Conservation (phyloP, 345 rosid genomes). For the Cochlearia excelsa region DNA sequence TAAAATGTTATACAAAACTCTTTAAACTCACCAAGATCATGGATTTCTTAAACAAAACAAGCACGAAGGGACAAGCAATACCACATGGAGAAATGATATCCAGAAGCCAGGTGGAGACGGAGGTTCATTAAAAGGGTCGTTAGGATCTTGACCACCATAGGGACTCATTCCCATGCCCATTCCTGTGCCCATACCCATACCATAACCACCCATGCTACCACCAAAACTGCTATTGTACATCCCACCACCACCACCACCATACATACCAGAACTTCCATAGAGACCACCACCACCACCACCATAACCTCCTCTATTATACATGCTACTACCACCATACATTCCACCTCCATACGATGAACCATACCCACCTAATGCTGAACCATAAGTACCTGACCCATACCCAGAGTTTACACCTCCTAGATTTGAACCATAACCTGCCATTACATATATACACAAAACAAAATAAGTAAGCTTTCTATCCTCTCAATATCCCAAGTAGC, state of each 20-base stretch:
- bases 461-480: slow-evolving; percentile 19
- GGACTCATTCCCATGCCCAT: not conserved
- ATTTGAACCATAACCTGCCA: slow-evolving; percentile 69
- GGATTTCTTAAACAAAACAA: not conserved
- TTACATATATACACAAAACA: not conserved
- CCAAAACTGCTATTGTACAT: not conserved
- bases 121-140: not conserved
- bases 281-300: not conserved
- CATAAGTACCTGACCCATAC: slow-evolving; percentile 38
- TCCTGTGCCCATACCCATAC: not conserved
- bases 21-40: not conserved
- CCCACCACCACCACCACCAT: slow-evolving; percentile 1
- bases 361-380: slow-evolving; percentile 75
- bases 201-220: not conserved
- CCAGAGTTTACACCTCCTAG: slow-evolving; percentile 63
- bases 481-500: not conserved
- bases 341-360: slow-evolving; percentile 50
- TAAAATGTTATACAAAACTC: not conserved
- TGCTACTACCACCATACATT: slow-evolving; percentile 49
- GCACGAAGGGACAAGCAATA: not conserved
- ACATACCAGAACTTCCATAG: not conserved
- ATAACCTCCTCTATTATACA: not conserved
- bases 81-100: not conserved
- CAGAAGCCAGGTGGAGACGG: not conserved
- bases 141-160: not conserved